Evolutionary conservation across 179 eudicot genomes (phyloP), one percentile per base, ranked within the genome.

Genomic region (Spinacia oleracea): DNA sequence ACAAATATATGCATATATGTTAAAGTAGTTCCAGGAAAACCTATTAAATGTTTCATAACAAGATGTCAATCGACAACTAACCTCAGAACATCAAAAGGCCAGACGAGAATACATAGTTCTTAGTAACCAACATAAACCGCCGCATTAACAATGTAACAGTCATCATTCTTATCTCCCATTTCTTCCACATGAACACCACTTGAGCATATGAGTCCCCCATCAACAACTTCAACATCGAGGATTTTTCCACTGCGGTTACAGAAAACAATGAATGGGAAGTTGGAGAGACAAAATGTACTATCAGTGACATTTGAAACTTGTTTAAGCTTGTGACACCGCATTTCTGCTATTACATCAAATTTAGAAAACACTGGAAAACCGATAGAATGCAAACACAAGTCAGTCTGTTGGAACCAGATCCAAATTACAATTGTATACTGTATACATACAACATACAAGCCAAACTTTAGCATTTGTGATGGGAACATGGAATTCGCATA

Each of bases 161-260:
- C 95, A 16, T 91, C 97, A 75, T 91, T 93, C 79, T 91, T 93
- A 82, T 96, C 96, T 79, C 99, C 99, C 98, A 96, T 91, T 85
- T 96, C 99, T 87, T 96, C 98, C 46, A 96, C 98, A 72, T 79
- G 96, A 66, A 93, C 97, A 68, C 99, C 99, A 53, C 99, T 96
- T 4, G 99, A 96, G 91, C 99, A 96, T 85, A 96, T 89, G 48
- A 96, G 89, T 69, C 98, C 97, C 31, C 98, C 97, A 78, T 95
- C 96, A 56, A 90, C 98, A 70, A 95, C 96, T 84, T 95, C 97
- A 80, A 93, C 88, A 64, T 90, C 82, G 60, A 82, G 82, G 42
- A 95, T 95, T 59, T 87, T 86, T 60, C 98, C 98, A 78, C 97
- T 94, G 87, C 79, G 71, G n/a, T 77, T 32, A 27, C 35, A 51